Base-by-base conservation (phyloP, 768 basidiomycete genomes). In the Panaeolus cyanescens region DNA sequence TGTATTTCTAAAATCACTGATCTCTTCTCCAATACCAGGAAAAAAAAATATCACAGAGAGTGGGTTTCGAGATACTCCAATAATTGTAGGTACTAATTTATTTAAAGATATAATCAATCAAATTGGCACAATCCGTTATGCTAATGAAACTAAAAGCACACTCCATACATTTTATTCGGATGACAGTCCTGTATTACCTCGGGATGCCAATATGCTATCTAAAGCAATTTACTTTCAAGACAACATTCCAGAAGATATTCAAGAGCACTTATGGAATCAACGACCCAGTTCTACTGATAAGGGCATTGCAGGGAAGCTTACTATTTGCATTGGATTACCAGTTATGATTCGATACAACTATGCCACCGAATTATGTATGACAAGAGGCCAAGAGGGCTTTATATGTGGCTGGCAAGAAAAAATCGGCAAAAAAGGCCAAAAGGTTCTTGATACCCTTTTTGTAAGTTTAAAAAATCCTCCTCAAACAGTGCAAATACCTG, bases 91-190 rank as follows among this genome's bases (percentile, higher is more conserved):
- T 3, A 61, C 63, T 17, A 80, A 79, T 70, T 31, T 65, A 10
- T 68, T 75, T 25, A 74, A 75, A 59, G 79, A 81, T 64, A 60
- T 66, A 57, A 70, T 79, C 0, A 82, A 82, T 65, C n/a, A 64
- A 8, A 5, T 74, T 0, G 76, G 76, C 1, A 33, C 57, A 17
- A 8, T 55, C 13, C 60, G 71, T 13, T 82, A 78, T 72, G 74
- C 79, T 4, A 12, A 32, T 19, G 77, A 79, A 19, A 71, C 68
- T 1, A 53, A 50, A 1, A 74, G 74, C 62, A 19, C 22, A 1
- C 54, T 77, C 0, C 36, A 32, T 2, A 45, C 67, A 19, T 74
- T 75, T 40, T 72, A 62, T 59, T 72, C 72, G 5, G 62, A 66
- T 19, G 73, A 75, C 55, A 60, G n/a, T 50, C 12, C 4, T 25